Evolutionary conservation across 2,329 filamentous ascomycete genomes (phyloP), one percentile per base, ranked within the genome.

Genomic region (Pseudopithomyces maydicus): DNA sequence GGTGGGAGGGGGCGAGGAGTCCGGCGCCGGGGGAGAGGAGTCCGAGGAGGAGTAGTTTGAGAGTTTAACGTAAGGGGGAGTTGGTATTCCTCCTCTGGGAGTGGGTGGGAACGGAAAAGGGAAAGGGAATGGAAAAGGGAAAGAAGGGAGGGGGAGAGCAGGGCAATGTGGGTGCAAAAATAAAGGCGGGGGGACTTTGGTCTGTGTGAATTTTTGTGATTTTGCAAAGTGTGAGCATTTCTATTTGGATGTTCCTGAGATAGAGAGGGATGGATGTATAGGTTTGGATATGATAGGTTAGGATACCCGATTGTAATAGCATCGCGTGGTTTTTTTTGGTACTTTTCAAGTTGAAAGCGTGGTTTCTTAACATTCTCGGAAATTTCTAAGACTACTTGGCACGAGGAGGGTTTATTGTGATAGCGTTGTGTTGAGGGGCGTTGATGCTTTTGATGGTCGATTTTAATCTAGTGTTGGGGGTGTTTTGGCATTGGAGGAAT

Each of bases 1-100:
- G 72, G 72, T 75, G 71, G 70, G 72, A 75, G 55, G 70, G 68
- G 12, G 43, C 23, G 36, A 52, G 52, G 44, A 52, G 45, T 45
- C 14, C 8, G 14, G 48, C 32, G 29, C 17, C 42, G 12, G 32
- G n/a, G 38, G 29, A 44, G 42, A 58, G 58, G 56, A 59, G 53
- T 59, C 53, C 58, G 19, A 56, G 62, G 50, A 56, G 62, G 58
- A 65, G 56, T 54, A 63, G 62, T 55, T 58, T 61, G 58, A 55
- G 56, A 47, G 54, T 60, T 54, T 61, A 26, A 43, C 5, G 23
- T 19, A 4, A 7, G 20, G 42, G n/a, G 11, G 20, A 20, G 6
- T 2, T 33, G 7, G 32, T 33, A 33, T 7, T 14, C 32, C 32
- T 7, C 32, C 32, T 33, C 32, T 33, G 15, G 32, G 44, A 26